Evolutionary conservation across 495 filamentous ascomycete species (phyloP), one percentile per base, ranked within the genome.

Genomic region (Xylaria acuta): DNA sequence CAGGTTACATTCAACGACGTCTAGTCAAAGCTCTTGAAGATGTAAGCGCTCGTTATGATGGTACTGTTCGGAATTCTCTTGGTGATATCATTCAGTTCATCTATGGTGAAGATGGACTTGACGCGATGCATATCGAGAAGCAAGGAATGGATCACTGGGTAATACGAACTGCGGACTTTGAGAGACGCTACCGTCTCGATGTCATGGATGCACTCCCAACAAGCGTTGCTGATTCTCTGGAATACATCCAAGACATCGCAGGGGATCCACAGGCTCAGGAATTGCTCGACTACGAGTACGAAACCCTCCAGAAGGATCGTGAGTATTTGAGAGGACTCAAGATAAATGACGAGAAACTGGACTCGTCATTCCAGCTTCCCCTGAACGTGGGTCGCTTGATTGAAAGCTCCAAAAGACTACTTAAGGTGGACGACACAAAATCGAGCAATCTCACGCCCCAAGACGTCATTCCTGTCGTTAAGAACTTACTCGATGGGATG

Each of bases 21-120:
- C 87, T 99, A 47, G 96, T 99, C 78, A 99, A 99, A 82, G 96
- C 96, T 12, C 86, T 99, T 30, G 96, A 99, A 86, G 96, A 99
- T 78, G 93, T 98, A 25, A 97, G 94, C 88, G 93, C 94, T 43
- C 97, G 96, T 79, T 99, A 99, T 79, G 96, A 99, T 80, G 95
- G 95, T 53, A 99, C 96, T 16, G 93, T 99, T 25, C 92, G 96
- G 25, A 98, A 99, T 81, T 98, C 97, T 36, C 87, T 98, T 43
- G 95, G 95, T 43, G 96, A 98, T 79, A 92, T 99, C 74, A 92
- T 99, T 64, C 95, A 99, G 81, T 98, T 98, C 83, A 86, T 97
- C 65, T 99, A 99, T 72, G 96, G 96, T 74, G 97, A 99, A 80
- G 96, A 99, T 80, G 96, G 96, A 74, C 87, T 98, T 6, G 96